Evolutionary conservation across 2,329 filamentous ascomycete genomes (phyloP), one percentile per base, ranked within the genome.

Genomic region (Cercospora citrullina): DNA sequence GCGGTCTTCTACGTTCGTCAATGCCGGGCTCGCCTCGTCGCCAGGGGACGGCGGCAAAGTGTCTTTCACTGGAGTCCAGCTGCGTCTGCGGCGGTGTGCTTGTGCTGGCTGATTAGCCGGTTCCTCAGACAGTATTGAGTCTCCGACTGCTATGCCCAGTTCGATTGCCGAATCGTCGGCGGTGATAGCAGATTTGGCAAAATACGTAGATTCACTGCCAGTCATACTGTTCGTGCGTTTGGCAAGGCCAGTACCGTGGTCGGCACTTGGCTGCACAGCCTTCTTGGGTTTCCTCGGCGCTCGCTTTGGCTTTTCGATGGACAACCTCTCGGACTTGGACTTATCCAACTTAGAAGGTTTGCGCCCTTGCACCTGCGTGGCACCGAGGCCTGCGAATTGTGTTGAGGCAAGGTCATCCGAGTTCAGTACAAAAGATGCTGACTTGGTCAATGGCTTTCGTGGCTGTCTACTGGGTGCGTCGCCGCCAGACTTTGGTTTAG

Each of bases 401-500:
- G 67, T 71, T 21, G 66, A 63, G 14, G 64, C 69, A 42, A 65
- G 66, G 51, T 76, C 75, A 53, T 76, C 75, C 3, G 75, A 75
- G 53, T 76, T 73, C 28, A 76, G 55, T 8, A 76, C 72, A 51
- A 75, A 72, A 6, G 71, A 72, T 33, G 69, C 74, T 3, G 75
- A 76, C 62, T 75, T 76, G 10, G 68, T 62, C 8, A 71, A 36
- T 21, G 64, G 60, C 69, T 73, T 74, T 31, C 68, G 65, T 7
- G 73, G 26, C 60, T 69, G 72, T 69, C 69, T 72, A 23, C 68
- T 69, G 12, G 62, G 58, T 10, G 60, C 30, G 8, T 59, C 55
- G 31, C 16, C 28, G 55, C n/a, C 30, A 36, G 55, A 36, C 28
- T 21, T 51, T 21, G 39, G n/a, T 18, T 42, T 65, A 5, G 18